Evolutionary conservation across 768 basidiomycete genomes (phyloP), one percentile per base, ranked within the genome.

Genomic region (Phanerodontia chrysosporium): DNA sequence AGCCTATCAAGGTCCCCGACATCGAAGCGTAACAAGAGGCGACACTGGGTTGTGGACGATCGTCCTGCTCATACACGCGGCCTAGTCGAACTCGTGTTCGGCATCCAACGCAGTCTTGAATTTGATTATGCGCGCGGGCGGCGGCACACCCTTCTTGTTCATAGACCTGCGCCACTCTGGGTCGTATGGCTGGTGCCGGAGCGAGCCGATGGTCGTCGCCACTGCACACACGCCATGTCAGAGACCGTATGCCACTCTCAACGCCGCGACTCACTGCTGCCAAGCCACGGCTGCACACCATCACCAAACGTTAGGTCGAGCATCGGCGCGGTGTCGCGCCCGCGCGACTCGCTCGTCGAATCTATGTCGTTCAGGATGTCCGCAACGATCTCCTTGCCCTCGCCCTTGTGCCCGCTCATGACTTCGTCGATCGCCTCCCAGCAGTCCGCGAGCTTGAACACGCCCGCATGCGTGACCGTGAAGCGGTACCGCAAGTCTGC

Each of bases 361-460:
- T 65, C 62, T 4, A 65, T 22, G 24, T 63, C 52, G 2, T 46
- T 52, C 10, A 66, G 45, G 48, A 68, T 25, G 12, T 56, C 59
- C 3, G 64, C 53, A 5, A 68, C 55, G 51, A 62, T 69, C 42
- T 58, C 63, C 29, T 56, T 42, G 12, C 67, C 68, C 32, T 70
- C 69, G 25, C 68, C 68, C 10, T 2, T 24, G 24, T 65, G 46
- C 1, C 69, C 49, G 0, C 51, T 10, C 62, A 70, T 48, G 2
- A 58, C 22, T 21, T 25, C 22, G 55, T 72, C 69, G 16, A 72
- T 53, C 25, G 69, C 70, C 9, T 24, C 42, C 2, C 60, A 57
- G 2, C 70, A 63, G 25, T 72, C 70, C 27, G 55, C 51, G 16
- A 69, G 60, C n/a, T 52, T 61, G 59, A 66, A 70, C 2, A 72